Evolutionary conservation across 306 rosid genomes (phyloP), one percentile per base, ranked within the genome.

Genomic region (Ormosia emarginata): DNA sequence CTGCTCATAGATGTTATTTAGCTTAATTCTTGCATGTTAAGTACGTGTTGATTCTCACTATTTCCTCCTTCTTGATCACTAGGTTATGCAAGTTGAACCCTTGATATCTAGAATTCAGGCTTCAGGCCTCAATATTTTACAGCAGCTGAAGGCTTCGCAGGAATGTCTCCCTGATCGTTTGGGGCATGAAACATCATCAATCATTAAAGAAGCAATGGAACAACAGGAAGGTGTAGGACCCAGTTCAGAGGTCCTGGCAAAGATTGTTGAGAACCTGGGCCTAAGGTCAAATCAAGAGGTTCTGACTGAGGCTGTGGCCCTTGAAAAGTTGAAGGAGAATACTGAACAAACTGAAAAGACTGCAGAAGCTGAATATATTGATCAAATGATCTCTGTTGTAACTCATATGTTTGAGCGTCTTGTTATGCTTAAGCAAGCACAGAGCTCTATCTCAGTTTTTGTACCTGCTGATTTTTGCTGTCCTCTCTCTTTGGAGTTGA

Each of bases 401-500:
- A 89, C 83, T 32, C 65, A 29, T 32, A 86, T 88, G 92, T 88
- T 83, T 41, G 88, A 90, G 71, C 88, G 70, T 9, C 88, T 88
- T 62, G 72, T 89, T 74, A 65, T 8, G 32, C 86, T 88, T 13
- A 88, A 87, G 86, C 91, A 92, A 75, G 88, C 93, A 10, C 87
- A 81, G 52, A 89, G 90, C 53, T 47, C 87, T 80, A 83, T 91
- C 63, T 87, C 90, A 2, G 91, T 89, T 62, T 82, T 83, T 18
- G 84, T 90, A 63, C 92, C 92, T 74, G 59, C 90, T 73, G 98
- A 92, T 83, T 94, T 94, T 84, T 92, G 97, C 70, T 94, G 98
- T 80, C 98, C 98, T 79, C 94, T 94, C 75, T 92, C 98, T 64
- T 86, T 94, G 43, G 94, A 90, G 84, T 85, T 94, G 86, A 94